A percentile compares a stretch with the other conserved stretches of the same genome.
Evolutionary conservation across 192 early-diverging fungal genomes (phyloP).

Genomic region (Coemansia sp.): DNA sequence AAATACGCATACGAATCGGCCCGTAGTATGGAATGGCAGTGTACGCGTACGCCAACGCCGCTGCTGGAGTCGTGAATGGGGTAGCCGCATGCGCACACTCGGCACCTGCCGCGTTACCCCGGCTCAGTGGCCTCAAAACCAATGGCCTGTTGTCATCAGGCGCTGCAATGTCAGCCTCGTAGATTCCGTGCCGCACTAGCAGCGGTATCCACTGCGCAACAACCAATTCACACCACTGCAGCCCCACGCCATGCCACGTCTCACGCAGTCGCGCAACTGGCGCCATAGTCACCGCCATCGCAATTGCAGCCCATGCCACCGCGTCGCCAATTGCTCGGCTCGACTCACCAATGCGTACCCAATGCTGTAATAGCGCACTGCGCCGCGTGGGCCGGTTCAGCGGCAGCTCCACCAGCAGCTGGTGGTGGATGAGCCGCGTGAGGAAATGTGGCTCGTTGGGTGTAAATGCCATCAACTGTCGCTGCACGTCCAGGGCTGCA

Average conservation of each 20-base stretch:
- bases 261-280: constrained; percentile 66
- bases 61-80: constrained; percentile 6
- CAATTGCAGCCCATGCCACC: constrained; percentile 64
- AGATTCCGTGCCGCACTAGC: constrained; percentile 55
- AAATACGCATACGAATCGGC: constrained; percentile 56
- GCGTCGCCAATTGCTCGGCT: constrained; percentile 61
- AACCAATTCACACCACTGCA: constrained; percentile 53
- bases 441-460: constrained; percentile 68
- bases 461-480: constrained; percentile 56
- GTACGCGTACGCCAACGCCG: constrained; percentile 21
- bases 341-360: constrained; percentile 64
- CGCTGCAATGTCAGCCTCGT: constrained; percentile 47
- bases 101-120: constrained; percentile 8
- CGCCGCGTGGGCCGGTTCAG: constrained; percentile 52
- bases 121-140: constrained; percentile 26
- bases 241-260: constrained; percentile 64
- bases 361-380: constrained; percentile 61
- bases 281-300: constrained; percentile 65
- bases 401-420: constrained; percentile 61
- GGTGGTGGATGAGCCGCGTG: constrained; percentile 65
- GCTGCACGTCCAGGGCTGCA: constrained; percentile 20
- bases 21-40: constrained; percentile 63
- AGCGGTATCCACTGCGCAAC: constrained; percentile 61
- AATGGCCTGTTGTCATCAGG: constrained; percentile 14
- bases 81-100: constrained; percentile 10